Percentiles rank a stretch among this genome's conserved stretches.
Evolutionary conservation across 805 yeast species (phyloP).

Genomic region (Yamadazyma akitaensis): DNA sequence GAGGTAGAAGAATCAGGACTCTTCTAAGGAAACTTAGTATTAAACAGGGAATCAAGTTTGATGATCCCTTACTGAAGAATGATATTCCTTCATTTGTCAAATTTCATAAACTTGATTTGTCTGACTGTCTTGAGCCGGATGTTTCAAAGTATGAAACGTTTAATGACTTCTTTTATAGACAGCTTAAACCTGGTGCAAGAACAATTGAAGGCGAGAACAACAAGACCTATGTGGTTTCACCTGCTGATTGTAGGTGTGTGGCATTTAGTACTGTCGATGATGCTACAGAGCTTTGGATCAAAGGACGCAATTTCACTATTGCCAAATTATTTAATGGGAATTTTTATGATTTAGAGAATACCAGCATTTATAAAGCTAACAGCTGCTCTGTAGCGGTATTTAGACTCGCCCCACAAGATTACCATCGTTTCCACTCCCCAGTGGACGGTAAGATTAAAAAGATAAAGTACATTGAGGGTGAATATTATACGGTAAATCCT

Average conservation of each 20-base stretch:
- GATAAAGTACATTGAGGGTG: slow-evolving; percentile 74
- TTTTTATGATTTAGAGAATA: slow-evolving; percentile 40
- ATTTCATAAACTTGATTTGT: slow-evolving; percentile 76
- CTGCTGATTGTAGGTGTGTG: slow-evolving; percentile 86
- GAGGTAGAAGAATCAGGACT: slow-evolving; percentile 54
- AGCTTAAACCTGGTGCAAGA: slow-evolving; percentile 68
- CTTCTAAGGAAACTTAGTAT: slow-evolving; percentile 63
- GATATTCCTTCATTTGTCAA: slow-evolving; percentile 75
- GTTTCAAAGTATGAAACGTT: slow-evolving; percentile 59
- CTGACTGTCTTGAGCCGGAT: slow-evolving; percentile 57
- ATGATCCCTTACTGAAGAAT: slow-evolving; percentile 58
- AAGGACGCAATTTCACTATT: slow-evolving; percentile 74
- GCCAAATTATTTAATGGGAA: slow-evolving; percentile 53
- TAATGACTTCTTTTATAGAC: slow-evolving; percentile 86
- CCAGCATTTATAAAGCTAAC: slow-evolving; percentile 29
- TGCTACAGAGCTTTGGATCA: slow-evolving; percentile 85
- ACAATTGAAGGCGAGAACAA: slow-evolving; percentile 57
- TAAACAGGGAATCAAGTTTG: slow-evolving; percentile 84
- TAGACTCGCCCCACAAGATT: slow-evolving; percentile 94
- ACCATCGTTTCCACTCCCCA: slow-evolving; percentile 90
- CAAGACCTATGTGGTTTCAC: slow-evolving; percentile 56
- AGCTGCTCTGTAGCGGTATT: slow-evolving; percentile 72
- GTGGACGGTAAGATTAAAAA: slow-evolving; percentile 71
- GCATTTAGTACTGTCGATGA: slow-evolving; percentile 55
- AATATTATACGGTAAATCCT: slow-evolving; percentile 94